Evolutionary conservation across 1,284 basidiomycete species (phyloP).

Genomic region (Boletus albobrunnescens): DNA sequence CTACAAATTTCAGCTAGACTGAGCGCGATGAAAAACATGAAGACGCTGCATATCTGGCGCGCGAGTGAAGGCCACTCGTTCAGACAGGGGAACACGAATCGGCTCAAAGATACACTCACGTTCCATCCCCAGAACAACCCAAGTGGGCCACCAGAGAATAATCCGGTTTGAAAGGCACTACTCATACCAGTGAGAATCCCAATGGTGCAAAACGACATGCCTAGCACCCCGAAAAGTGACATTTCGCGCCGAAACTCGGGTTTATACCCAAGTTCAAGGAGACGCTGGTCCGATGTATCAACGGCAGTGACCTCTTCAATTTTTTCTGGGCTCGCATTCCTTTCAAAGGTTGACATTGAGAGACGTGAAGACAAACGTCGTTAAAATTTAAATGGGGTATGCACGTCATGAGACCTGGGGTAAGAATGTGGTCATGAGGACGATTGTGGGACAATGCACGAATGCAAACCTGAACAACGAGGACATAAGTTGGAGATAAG

Average conservation of each 20-base stretch:
- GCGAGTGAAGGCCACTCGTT: not conserved
- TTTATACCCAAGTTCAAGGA: slow-evolving; percentile 53
- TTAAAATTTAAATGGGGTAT: no score
- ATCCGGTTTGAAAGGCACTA: slow-evolving; percentile 54
- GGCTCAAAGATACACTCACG: slow-evolving; percentile 33
- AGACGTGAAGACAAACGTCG: not conserved
- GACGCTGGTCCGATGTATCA: slow-evolving; percentile 38
- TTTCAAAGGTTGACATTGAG: slow-evolving; percentile 13
- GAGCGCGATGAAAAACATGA: slow-evolving; percentile 57
- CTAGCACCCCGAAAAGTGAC: slow-evolving; percentile 56
- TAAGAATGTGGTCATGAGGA: slow-evolving; percentile 9
- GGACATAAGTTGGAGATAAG: slow-evolving; percentile 6
- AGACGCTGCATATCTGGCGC: slow-evolving; percentile 51
- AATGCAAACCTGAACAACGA: not conserved
- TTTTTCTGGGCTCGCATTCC: slow-evolving; percentile 6
- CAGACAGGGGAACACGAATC: not conserved
- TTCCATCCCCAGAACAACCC: slow-evolving; percentile 67
- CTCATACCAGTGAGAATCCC: slow-evolving; percentile 61
- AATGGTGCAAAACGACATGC: slow-evolving; percentile 60
- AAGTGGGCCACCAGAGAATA: slow-evolving; percentile 56
- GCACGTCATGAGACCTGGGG: not conserved
- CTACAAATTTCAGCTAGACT: slow-evolving; percentile 60
- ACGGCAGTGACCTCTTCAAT: slow-evolving; percentile 9
- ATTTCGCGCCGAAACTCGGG: slow-evolving; percentile 55
- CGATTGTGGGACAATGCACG: slow-evolving; percentile 13